These are phyloP conservation scores for Metschnikowia gelsemii DNA, from an alignment of 805 yeast species.

Conservation along the genomic window DNA sequence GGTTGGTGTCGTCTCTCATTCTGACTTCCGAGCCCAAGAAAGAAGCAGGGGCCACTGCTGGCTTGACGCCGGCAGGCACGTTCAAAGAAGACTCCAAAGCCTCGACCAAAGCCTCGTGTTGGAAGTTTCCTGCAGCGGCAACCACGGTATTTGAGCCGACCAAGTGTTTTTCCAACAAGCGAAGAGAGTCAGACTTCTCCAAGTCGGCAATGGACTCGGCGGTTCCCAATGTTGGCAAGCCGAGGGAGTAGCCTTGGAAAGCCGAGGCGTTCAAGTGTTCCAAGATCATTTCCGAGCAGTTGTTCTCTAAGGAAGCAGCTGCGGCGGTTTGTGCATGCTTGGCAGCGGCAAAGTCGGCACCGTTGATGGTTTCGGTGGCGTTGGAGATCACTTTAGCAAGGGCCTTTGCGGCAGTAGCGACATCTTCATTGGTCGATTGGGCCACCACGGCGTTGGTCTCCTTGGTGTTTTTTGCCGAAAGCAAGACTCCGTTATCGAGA, in stretches of 20 bases:
- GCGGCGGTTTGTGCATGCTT: slow-evolving; percentile 46
- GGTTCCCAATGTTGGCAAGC: slow-evolving; percentile 76
- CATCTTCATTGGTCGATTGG: slow-evolving; percentile 50
- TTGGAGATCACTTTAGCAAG: slow-evolving; percentile 46
- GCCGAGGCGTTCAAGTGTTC: slow-evolving; percentile 83
- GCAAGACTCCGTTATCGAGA: slow-evolving; percentile 52
- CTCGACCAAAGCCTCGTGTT: slow-evolving; percentile 68
- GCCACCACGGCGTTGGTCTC: slow-evolving; percentile 66
- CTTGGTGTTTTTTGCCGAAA: slow-evolving; percentile 54
- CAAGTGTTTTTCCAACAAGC: slow-evolving; percentile 56
- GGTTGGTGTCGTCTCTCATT: slow-evolving; percentile 84
- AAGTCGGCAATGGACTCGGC: slow-evolving; percentile 59
- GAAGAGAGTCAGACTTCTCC: slow-evolving; percentile 55
- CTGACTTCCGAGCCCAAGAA: slow-evolving; percentile 86
- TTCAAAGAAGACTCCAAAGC: slow-evolving; percentile 54
- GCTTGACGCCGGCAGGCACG: slow-evolving; percentile 52
- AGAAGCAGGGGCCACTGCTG: slow-evolving; percentile 49
- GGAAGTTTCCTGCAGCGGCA: slow-evolving; percentile 68
- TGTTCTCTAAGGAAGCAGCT: slow-evolving; percentile 55
- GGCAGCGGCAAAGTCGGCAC: slow-evolving; percentile 47
- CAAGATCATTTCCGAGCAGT: slow-evolving; percentile 55
- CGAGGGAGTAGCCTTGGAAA: slow-evolving; percentile 81
- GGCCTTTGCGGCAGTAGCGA: slow-evolving; percentile 51
- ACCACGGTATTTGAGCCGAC: slow-evolving; percentile 65
- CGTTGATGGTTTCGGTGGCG: slow-evolving; percentile 38